phyloP scores from a whole-genome alignment of 2,329 filamentous ascomycete genomes.

The Decorospora gaudefroyi region DNA sequence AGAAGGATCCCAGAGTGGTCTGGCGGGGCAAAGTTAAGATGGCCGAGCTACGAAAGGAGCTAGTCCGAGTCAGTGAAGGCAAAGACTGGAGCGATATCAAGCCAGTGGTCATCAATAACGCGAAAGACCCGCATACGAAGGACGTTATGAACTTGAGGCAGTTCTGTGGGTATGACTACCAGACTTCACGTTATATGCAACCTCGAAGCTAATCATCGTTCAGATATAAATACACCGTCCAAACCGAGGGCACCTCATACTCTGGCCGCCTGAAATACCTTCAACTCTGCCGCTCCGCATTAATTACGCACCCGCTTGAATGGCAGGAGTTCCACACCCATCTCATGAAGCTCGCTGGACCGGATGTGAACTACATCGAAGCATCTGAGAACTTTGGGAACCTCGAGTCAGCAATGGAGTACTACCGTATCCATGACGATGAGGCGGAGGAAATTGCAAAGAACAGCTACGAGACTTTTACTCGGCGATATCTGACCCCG shows the following conservation, averaged over 20 bases:
- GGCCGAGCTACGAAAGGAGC: conserved; percentile 36
- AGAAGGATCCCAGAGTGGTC: conserved; percentile 39
- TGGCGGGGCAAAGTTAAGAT: conserved; percentile 45
- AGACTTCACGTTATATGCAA: not conserved
- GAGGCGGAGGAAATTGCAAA: conserved; percentile 38
- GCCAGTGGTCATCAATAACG: conserved; percentile 43
- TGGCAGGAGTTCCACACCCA: conserved; percentile 46
- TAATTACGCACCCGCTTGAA: conserved; percentile 40
- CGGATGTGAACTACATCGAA: conserved; percentile 42
- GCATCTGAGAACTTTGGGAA: conserved; percentile 40
- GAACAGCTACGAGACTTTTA: conserved; percentile 42
- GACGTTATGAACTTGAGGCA: conserved; percentile 43
- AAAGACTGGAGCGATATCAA: conserved; percentile 43
- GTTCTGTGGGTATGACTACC: conserved; percentile 36
- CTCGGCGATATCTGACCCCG: conserved; percentile 39
- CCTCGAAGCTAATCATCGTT: conserved; percentile 5
- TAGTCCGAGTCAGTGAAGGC: conserved; percentile 36
- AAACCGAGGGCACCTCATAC: conserved; percentile 60
- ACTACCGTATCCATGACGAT: conserved; percentile 33
- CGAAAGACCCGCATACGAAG: conserved; percentile 35
- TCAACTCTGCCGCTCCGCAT: conserved; percentile 53
- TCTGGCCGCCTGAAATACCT: conserved; percentile 60
- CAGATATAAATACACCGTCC: conserved; percentile 58
- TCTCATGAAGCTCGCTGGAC: conserved; percentile 38
- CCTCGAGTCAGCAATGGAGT: conserved; percentile 41